Evolutionary conservation across 257 asterid species (phyloP).

Genomic region (Solanum phureja): DNA sequence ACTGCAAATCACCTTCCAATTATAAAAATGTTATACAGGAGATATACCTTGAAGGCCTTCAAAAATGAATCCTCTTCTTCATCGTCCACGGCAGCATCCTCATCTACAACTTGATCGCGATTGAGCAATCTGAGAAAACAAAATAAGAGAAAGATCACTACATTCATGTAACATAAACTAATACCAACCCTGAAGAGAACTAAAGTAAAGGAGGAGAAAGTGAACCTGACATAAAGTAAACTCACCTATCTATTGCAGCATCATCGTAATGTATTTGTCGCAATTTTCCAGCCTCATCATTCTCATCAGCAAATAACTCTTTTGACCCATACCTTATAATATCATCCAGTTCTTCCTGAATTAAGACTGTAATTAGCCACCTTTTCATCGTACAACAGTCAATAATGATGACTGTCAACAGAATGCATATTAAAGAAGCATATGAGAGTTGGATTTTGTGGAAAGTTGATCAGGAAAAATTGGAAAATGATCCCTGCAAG

Average conservation of each 20-base stretch:
- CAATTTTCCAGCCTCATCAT: slow-evolving; percentile 81
- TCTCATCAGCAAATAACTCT: slow-evolving; percentile 95
- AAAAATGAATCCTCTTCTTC: slow-evolving; percentile 94
- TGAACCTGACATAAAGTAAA: not conserved
- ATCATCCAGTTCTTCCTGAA: slow-evolving; percentile 95
- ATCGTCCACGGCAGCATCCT: slow-evolving; percentile 69
- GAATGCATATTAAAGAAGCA: not conserved
- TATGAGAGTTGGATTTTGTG: not conserved
- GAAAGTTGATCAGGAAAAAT: not conserved
- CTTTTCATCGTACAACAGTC: not conserved
- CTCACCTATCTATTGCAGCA: slow-evolving; percentile 64
- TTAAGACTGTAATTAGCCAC: not conserved
- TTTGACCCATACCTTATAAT: slow-evolving; percentile 91
- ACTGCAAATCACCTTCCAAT: not conserved
- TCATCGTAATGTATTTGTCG: slow-evolving; percentile 97
- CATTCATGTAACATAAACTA: not conserved
- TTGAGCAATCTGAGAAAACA: slow-evolving; percentile 53
- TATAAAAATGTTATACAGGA: not conserved
- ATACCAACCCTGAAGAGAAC: not conserved
- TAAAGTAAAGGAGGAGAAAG: not conserved
- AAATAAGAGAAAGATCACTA: not conserved
- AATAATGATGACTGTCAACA: not conserved
- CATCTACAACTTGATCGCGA: slow-evolving; percentile 80
- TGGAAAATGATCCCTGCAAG: not conserved
- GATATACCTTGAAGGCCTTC: slow-evolving; percentile 89